Evolutionary conservation across 106 monocot genomes (phyloP).

Genomic region (Vanilla planifolia): DNA sequence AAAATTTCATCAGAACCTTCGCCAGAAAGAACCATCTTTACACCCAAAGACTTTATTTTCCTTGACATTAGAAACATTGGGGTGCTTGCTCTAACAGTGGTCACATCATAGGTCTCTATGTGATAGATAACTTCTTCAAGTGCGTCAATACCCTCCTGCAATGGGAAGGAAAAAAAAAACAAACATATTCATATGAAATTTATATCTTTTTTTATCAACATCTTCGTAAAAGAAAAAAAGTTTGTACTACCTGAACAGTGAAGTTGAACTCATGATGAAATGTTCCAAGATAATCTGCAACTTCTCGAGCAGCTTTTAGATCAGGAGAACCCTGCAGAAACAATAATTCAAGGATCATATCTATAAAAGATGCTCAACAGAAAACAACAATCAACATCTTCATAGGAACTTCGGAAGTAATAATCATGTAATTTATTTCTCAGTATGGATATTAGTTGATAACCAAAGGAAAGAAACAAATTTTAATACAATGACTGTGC

Average conservation of each 20-base stretch:
- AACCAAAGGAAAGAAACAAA: too few species aligned
- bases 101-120: slow-evolving; percentile 63
- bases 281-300: slow-evolving; percentile 61
- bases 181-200: neutral
- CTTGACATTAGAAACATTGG: slow-evolving; percentile 71
- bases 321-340: slow-evolving; percentile 56
- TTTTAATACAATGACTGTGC: too few species aligned
- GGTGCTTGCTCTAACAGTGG: slow-evolving; percentile 61
- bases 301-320: slow-evolving; percentile 61
- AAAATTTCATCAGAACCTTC: slow-evolving; percentile 69
- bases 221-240: neutral
- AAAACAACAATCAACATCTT: neutral
- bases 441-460: too few species aligned
- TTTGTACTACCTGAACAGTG: slow-evolving; percentile 59
- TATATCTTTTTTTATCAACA: neutral
- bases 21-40: slow-evolving; percentile 73
- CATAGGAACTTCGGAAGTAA: neutral
- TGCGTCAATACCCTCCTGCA: slow-evolving; percentile 64
- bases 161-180: neutral
- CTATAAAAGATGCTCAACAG: neutral
- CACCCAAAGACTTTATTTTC: slow-evolving; percentile 63
- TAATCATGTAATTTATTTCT: too few species aligned
- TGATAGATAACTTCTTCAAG: slow-evolving; percentile 67
- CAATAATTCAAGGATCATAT: neutral
- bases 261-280: slow-evolving; percentile 60